A percentile compares a stretch with the other conserved stretches of the same genome.
These are phyloP conservation scores for Waltergamsia citrina DNA, from an alignment of 2,329 filamentous ascomycete genomes.

Conservation along the genomic window DNA sequence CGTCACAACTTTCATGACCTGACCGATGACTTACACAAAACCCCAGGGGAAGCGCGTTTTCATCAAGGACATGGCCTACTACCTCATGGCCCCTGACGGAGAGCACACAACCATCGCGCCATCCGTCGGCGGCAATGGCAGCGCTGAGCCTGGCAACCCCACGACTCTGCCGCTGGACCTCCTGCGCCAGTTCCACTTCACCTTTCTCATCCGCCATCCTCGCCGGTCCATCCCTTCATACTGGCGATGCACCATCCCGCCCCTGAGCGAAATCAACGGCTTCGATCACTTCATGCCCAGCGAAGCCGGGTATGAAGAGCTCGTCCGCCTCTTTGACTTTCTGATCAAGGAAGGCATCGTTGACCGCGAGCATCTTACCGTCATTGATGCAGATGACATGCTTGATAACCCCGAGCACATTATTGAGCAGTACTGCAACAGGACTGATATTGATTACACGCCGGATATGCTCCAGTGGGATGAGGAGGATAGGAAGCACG, in stretches of 20 bases:
- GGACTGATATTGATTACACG: conserved; percentile 67
- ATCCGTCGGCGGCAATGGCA: conserved; percentile 62
- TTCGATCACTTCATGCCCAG: conserved; percentile 80
- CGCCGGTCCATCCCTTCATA: conserved; percentile 85
- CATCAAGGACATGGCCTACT: conserved; percentile 97
- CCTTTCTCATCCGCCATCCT: conserved; percentile 96
- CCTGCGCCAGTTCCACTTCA: conserved; percentile 79
- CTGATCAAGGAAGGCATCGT: conserved; percentile 60
- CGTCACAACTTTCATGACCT: neutral
- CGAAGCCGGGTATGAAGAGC: conserved; percentile 86
- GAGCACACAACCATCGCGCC: conserved; percentile 64
- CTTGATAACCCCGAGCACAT: conserved; percentile 73
- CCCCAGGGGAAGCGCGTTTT: conserved; percentile 79
- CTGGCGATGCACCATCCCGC: conserved; percentile 88
- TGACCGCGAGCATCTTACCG: conserved; percentile 65
- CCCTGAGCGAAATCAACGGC: conserved; percentile 70
- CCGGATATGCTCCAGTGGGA: conserved; percentile 80
- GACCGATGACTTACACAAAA: conserved; percentile 12
- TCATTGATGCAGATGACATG: conserved; percentile 89
- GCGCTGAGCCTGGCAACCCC: conserved; percentile 62
- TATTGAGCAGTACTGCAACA: conserved; percentile 71
- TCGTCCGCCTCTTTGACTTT: conserved; percentile 81
- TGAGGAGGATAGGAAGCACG: conserved; percentile 62
- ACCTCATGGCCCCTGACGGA: conserved; percentile 68
- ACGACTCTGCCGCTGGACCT: conserved; percentile 71